phyloP scores from a whole-genome alignment of 2,329 filamentous ascomycete species.

The Exophiala sp. region DNA sequence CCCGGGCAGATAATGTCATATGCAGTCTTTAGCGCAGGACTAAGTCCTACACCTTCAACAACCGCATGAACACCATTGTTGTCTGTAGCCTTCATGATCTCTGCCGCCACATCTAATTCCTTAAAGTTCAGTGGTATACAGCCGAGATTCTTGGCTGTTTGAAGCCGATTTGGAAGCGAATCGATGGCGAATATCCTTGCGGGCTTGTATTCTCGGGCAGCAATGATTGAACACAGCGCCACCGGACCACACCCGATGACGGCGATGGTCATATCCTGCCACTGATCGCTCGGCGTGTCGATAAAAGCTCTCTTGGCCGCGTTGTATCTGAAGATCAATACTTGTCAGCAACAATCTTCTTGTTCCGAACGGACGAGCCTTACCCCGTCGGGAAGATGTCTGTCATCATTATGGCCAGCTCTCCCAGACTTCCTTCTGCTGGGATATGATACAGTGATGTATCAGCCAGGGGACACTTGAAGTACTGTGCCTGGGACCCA shows the following conservation, averaged over 20 bases:
- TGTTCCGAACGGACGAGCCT: background rate
- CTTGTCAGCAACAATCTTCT: background rate
- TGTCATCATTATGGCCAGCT: conserved; percentile 73
- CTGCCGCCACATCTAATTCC: conserved; percentile 36
- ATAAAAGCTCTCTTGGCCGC: conserved; percentile 8
- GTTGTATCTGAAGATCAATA: background rate
- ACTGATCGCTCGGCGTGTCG: conserved; percentile 5
- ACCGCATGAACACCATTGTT: conserved; percentile 84
- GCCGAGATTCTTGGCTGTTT: conserved; percentile 35
- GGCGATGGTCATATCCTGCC: conserved; percentile 50
- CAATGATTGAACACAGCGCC: conserved; percentile 71
- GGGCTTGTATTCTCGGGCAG: conserved; percentile 22
- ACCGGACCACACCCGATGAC: conserved; percentile 85
- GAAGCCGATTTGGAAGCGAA: conserved; percentile 40
- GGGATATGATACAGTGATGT: conserved; percentile 67
- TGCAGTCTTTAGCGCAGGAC: conserved; percentile 64
- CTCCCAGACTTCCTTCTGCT: conserved; percentile 60
- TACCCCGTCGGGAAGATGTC: conserved; percentile 86
- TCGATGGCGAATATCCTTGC: conserved; percentile 45
- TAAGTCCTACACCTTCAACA: conserved; percentile 71
- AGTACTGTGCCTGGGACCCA: conserved; percentile 76
- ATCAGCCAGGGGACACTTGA: conserved; percentile 76
- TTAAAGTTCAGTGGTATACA: conserved; percentile 15
- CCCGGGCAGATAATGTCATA: conserved; percentile 69
- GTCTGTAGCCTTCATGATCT: conserved; percentile 68